Percentiles rank a stretch among this genome's conserved stretches.
Conservation (phyloP, 2,329 filamentous ascomycete genomes). For the Plenodomus biglobosus region DNA sequence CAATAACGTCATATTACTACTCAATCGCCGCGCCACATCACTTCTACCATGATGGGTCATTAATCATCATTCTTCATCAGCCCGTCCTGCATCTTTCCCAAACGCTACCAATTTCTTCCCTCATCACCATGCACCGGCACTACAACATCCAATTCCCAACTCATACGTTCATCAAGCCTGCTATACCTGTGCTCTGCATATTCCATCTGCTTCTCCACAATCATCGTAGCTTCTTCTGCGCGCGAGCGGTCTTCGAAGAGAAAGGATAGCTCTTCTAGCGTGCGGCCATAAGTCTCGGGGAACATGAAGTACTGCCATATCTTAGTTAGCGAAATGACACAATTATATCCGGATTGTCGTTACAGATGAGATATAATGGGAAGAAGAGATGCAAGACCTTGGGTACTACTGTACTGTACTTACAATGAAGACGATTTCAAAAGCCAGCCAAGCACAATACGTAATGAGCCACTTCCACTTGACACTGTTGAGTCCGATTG, state of each 20-base stretch:
- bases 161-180: slow-evolving; percentile 9
- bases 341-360: no score
- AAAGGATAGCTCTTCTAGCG: slow-evolving; percentile 65
- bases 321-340: no score
- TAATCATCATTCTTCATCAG: slow-evolving; percentile 1
- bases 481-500: slow-evolving; percentile 61
- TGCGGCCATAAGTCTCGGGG: slow-evolving; percentile 69
- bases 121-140: not conserved
- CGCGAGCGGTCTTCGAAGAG: slow-evolving; percentile 35
- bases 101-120: not conserved
- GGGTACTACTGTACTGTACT: no score
- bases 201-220: slow-evolving; percentile 38
- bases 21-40: no score
- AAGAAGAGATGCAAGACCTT: not conserved
- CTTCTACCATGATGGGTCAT: no score
- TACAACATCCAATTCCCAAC: slow-evolving; percentile 17
- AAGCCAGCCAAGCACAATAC: slow-evolving; percentile 61
- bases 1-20: no score
- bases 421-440: slow-evolving; percentile 60
- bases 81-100: not conserved
- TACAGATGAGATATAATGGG: no score
- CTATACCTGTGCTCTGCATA: slow-evolving; percentile 10
- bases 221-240: slow-evolving; percentile 31
- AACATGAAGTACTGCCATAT: slow-evolving; percentile 64
- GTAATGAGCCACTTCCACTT: slow-evolving; percentile 67